Conservation (phyloP, 345 rosid species). For the Luvunga scandens region DNA sequence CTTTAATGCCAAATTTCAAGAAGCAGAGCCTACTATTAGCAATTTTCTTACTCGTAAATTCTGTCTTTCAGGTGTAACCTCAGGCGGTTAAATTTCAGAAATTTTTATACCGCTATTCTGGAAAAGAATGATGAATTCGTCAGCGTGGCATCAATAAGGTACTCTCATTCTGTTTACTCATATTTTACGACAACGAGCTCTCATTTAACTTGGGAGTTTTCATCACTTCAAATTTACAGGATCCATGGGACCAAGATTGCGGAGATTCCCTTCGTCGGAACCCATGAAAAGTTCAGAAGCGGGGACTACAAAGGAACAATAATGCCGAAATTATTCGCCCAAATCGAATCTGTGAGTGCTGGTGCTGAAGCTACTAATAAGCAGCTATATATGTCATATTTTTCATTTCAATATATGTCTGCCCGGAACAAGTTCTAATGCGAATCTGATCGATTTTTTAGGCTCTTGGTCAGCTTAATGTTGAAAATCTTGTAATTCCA, state of each 20-base stretch:
- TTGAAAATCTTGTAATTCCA: constrained; percentile 29
- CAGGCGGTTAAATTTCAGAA: constrained; percentile 14
- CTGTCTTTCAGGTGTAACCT: constrained; percentile 25
- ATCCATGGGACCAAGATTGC: constrained; percentile 27
- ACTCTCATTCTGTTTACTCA: background rate
- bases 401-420: background rate
- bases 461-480: constrained; percentile 10
- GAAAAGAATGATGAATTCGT: constrained; percentile 21
- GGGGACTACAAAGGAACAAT: too few species aligned
- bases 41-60: background rate
- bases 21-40: background rate
- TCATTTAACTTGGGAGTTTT: background rate
- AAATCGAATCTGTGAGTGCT: constrained; percentile 21
- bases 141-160: constrained; percentile 27
- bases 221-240: background rate
- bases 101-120: constrained; percentile 24
- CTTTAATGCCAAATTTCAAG: too few species aligned
- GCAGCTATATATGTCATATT: background rate
- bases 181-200: too few species aligned
- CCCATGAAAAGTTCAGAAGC: constrained; percentile 4
- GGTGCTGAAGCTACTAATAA: background rate
- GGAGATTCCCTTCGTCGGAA: constrained; percentile 36
- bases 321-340: too few species aligned
- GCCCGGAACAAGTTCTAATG: background rate
- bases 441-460: constrained; percentile 9